Evolutionary conservation across 2,329 filamentous ascomycete species (phyloP).

Genomic region (Phaeomoniella chlamydospora): DNA sequence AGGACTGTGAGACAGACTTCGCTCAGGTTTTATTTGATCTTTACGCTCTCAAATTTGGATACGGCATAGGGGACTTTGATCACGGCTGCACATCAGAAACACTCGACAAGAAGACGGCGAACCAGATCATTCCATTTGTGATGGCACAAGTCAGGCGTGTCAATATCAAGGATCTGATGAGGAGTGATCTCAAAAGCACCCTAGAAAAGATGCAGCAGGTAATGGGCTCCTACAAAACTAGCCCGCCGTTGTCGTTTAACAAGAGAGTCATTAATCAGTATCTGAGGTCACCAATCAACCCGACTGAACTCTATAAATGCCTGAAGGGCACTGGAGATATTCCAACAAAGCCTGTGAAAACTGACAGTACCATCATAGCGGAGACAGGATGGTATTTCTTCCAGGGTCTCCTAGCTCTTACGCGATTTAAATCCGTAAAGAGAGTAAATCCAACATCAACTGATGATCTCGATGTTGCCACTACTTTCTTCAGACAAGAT

Average conservation of each 20-base stretch:
- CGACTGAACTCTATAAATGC: slow-evolving; percentile 64
- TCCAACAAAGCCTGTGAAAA: slow-evolving; percentile 54
- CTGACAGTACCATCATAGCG: slow-evolving; percentile 55
- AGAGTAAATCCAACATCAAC: slow-evolving; percentile 65
- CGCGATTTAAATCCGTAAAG: slow-evolving; percentile 70
- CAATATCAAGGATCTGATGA: slow-evolving; percentile 79
- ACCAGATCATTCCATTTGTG: slow-evolving; percentile 71
- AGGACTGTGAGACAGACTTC: slow-evolving; percentile 76
- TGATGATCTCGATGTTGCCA: slow-evolving; percentile 69
- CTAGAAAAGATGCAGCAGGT: slow-evolving; percentile 89
- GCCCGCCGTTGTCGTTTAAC: slow-evolving; percentile 74
- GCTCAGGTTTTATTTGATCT: slow-evolving; percentile 74
- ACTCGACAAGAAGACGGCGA: slow-evolving; percentile 65
- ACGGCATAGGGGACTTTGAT: slow-evolving; percentile 53
- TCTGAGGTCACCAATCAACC: slow-evolving; percentile 71
- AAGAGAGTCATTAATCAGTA: slow-evolving; percentile 68
- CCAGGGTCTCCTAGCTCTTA: slow-evolving; percentile 74
- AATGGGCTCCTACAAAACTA: slow-evolving; percentile 64
- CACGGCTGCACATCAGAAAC: slow-evolving; percentile 67
- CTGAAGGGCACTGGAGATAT: slow-evolving; percentile 64
- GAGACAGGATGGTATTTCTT: slow-evolving; percentile 85
- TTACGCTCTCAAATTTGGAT: slow-evolving; percentile 64
- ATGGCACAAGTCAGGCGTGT: slow-evolving; percentile 68
- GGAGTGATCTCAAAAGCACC: slow-evolving; percentile 75
- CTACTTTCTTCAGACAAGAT: slow-evolving; percentile 66